Percentiles rank a stretch among this genome's conserved stretches.
Conservation (phyloP, 2,329 filamentous ascomycete species). For the Ophiostoma piceae region DNA sequence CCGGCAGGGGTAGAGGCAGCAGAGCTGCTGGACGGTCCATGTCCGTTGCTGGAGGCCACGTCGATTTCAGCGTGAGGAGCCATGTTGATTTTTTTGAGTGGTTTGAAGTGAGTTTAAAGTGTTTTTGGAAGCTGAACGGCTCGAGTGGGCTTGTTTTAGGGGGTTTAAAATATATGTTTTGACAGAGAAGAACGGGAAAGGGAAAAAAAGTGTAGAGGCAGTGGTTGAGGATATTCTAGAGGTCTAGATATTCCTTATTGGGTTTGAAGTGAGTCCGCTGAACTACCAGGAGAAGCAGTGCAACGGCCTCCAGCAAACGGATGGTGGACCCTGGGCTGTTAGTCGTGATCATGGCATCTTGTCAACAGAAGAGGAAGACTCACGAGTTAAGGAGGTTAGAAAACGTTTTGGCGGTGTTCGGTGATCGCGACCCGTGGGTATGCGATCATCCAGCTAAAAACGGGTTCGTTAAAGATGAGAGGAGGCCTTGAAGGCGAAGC, state of each 20-base stretch:
- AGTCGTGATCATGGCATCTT: not conserved
- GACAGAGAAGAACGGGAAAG: not conserved
- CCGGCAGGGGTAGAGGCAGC: constrained; percentile 46
- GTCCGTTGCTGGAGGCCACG: constrained; percentile 55
- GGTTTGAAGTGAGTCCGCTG: constrained; percentile 62
- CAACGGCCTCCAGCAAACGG: constrained; percentile 95
- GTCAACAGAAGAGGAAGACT: constrained; percentile 35
- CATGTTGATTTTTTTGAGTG: constrained; percentile 42
- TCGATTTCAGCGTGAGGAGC: constrained; percentile 77
- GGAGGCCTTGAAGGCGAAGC: constrained; percentile 13
- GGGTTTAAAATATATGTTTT: constrained; percentile 12
- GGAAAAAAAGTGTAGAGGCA: constrained; percentile 5
- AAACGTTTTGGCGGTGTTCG: constrained; percentile 81
- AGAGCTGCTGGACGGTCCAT: constrained; percentile 35
- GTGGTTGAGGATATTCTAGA: constrained; percentile 14
- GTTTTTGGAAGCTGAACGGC: constrained; percentile 4
- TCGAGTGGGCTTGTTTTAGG: not conserved
- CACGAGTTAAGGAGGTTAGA: constrained; percentile 97
- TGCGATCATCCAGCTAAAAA: constrained; percentile 26
- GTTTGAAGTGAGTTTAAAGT: constrained; percentile 9
- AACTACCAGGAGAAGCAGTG: constrained; percentile 79
- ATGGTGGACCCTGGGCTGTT: constrained; percentile 68
- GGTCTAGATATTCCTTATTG: constrained; percentile 42
- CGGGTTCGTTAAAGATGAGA: constrained; percentile 7
- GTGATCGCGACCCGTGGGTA: constrained; percentile 51